Conservation (phyloP, 768 basidiomycete species). For the Tubosaeta brunneosetosa region DNA sequence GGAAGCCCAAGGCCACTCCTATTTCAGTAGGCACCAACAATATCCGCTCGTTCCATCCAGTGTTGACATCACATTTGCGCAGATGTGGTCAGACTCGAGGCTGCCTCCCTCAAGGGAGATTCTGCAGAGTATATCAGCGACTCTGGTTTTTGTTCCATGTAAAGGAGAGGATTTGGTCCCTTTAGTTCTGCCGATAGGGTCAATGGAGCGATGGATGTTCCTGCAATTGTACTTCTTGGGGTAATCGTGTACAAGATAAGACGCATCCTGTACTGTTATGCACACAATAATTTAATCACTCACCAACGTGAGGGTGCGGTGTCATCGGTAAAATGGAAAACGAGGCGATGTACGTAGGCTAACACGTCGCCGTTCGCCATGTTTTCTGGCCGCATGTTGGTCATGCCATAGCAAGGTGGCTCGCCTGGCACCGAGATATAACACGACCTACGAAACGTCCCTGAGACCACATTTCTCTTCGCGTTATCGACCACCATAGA, state of each 20-base stretch:
- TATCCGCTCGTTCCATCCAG: conserved; percentile 14
- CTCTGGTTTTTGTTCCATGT: conserved; percentile 46
- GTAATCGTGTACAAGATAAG: conserved; percentile 8
- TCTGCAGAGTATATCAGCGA: conserved; percentile 42
- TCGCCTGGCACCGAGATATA: conserved; percentile 30
- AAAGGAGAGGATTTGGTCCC: neutral
- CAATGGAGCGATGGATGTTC: conserved; percentile 4
- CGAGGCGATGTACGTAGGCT: conserved; percentile 27
- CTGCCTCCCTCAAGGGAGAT: conserved; percentile 38
- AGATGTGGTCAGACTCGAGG: conserved; percentile 49
- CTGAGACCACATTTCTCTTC: conserved; percentile 14
- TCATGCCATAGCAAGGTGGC: conserved; percentile 30
- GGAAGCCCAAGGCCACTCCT: conserved; percentile 63
- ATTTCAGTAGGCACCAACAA: conserved; percentile 47
- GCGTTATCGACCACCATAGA: conserved; percentile 10
- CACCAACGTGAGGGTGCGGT: conserved; percentile 23
- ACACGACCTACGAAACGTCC: conserved; percentile 16
- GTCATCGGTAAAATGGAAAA: conserved; percentile 15
- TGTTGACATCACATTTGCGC: conserved; percentile 22
- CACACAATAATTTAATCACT: conserved; percentile 12
- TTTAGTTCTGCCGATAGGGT: neutral
- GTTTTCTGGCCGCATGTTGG: conserved; percentile 23
- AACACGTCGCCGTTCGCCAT: conserved; percentile 21
- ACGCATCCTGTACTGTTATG: conserved; percentile 11
- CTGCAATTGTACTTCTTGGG: conserved; percentile 6